phyloP scores from a whole-genome alignment of 2,329 filamentous ascomycete species.

The Sporothrix humicola region DNA sequence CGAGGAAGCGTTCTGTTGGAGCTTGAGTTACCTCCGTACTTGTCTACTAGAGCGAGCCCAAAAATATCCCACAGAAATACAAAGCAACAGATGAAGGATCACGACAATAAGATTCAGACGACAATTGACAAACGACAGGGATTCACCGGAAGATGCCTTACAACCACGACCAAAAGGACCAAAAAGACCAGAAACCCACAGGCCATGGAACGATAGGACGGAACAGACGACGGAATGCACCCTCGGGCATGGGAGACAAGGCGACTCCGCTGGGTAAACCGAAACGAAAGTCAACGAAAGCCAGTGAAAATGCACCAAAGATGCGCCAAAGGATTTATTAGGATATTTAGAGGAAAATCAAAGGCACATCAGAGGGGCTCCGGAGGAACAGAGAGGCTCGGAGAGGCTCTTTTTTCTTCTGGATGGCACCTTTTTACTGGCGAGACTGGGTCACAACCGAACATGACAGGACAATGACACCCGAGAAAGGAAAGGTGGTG shows the following conservation, averaged over 20 bases:
- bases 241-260: background rate
- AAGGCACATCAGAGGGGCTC: slow-evolving; percentile 4
- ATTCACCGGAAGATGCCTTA: background rate
- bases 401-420: too few species aligned
- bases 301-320: too few species aligned
- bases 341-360: background rate
- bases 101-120: background rate
- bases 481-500: slow-evolving; percentile 19
- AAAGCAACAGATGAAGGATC: background rate
- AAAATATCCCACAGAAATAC: background rate
- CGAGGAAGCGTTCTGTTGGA: background rate
- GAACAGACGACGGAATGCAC: slow-evolving; percentile 10
- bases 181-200: too few species aligned
- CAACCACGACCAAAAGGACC: background rate
- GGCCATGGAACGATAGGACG: too few species aligned
- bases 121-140: slow-evolving; percentile 6
- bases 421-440: too few species aligned
- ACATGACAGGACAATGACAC: slow-evolving; percentile 10
- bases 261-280: background rate
- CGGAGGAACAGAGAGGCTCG: too few species aligned
- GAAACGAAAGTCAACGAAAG: background rate
- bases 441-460: too few species aligned
- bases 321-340: too few species aligned
- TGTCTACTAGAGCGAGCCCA: background rate
- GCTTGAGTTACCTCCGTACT: too few species aligned